Evolutionary conservation across 192 early-diverging fungal species (phyloP).

Genomic region (Entomortierella beljakovae): DNA sequence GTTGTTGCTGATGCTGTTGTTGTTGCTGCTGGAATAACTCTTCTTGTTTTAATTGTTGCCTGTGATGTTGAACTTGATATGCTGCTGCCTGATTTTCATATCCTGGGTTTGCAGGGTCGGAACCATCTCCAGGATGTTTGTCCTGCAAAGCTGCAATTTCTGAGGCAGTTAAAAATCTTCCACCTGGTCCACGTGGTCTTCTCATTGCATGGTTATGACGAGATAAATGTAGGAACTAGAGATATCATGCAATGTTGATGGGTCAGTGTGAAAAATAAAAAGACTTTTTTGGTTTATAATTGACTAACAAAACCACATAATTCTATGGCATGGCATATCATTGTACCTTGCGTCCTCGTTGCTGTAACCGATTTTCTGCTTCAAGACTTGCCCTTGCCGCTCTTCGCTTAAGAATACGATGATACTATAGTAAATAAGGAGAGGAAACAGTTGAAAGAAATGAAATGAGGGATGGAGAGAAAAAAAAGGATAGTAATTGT

Average conservation of each 20-base stretch:
- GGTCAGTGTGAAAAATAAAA: background rate
- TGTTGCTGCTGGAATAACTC: slow-evolving; percentile 24
- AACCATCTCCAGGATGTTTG: background rate
- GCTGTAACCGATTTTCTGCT: slow-evolving; percentile 74
- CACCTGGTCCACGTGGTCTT: slow-evolving; percentile 95
- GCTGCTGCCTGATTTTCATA: slow-evolving; percentile 9
- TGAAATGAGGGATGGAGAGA: background rate
- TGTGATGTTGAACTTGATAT: slow-evolving; percentile 38
- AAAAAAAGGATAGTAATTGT: too few relatives aligned
- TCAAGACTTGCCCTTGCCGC: slow-evolving; percentile 86
- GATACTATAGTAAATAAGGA: slow-evolving; percentile 68
- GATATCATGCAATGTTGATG: background rate
- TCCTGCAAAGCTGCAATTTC: slow-evolving; percentile 52
- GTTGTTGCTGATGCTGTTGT: slow-evolving; percentile 16
- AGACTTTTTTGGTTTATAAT: background rate
- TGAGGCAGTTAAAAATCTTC: slow-evolving; percentile 82
- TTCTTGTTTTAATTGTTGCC: slow-evolving; percentile 48
- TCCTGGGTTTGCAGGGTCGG: background rate
- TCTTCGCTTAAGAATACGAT: slow-evolving; percentile 93
- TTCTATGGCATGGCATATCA: background rate
- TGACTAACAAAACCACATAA: background rate
- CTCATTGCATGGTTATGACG: slow-evolving; percentile 97
- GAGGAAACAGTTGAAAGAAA: background rate
- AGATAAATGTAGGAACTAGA: slow-evolving; percentile 95
- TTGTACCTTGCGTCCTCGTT: slow-evolving; percentile 65